phyloP scores from a whole-genome alignment of 2,329 filamentous ascomycete genomes.

The Verticillium dahliae region DNA sequence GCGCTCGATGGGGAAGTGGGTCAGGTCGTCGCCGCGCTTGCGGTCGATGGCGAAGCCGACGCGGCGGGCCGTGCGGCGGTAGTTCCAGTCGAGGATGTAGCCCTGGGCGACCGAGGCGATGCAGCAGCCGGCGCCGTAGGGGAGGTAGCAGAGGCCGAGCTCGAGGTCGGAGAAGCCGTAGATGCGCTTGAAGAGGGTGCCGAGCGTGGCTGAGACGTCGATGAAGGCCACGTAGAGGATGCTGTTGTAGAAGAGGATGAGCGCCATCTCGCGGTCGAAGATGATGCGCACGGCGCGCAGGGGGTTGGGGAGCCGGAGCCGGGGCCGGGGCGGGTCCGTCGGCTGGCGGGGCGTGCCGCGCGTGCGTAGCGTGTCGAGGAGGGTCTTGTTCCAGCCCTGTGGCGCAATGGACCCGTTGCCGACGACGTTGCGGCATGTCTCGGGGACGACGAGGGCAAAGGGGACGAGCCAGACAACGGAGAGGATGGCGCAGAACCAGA shows the following conservation, averaged over 20 bases:
- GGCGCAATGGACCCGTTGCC: constrained; percentile 57
- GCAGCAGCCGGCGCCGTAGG: constrained; percentile 44
- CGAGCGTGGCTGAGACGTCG: constrained; percentile 44
- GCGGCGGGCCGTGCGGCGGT: constrained; percentile 56
- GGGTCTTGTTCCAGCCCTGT: constrained; percentile 50
- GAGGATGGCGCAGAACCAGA: constrained; percentile 61
- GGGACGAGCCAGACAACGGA: constrained; percentile 43
- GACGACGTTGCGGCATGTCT: constrained; percentile 53
- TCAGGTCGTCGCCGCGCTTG: constrained; percentile 47
- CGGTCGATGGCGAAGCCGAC: constrained; percentile 55
- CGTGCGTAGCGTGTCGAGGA: constrained; percentile 40
- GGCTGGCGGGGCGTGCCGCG: constrained; percentile 14
- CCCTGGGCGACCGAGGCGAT: constrained; percentile 48
- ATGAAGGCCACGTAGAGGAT: constrained; percentile 52
- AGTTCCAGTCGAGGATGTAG: constrained; percentile 60
- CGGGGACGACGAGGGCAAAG: constrained; percentile 50
- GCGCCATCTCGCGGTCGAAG: constrained; percentile 50
- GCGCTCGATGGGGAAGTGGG: constrained; percentile 47
- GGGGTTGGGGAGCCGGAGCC: constrained; percentile 50
- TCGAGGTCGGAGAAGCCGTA: constrained; percentile 45
- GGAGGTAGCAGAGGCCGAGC: constrained; percentile 48
- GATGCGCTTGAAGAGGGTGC: constrained; percentile 42
- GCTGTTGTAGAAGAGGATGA: constrained; percentile 45
- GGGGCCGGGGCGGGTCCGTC: constrained; percentile 24
- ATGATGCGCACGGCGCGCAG: constrained; percentile 46